Evolutionary conservation across 2,329 filamentous ascomycete genomes (phyloP).

Genomic region (Colletotrichum sp.): DNA sequence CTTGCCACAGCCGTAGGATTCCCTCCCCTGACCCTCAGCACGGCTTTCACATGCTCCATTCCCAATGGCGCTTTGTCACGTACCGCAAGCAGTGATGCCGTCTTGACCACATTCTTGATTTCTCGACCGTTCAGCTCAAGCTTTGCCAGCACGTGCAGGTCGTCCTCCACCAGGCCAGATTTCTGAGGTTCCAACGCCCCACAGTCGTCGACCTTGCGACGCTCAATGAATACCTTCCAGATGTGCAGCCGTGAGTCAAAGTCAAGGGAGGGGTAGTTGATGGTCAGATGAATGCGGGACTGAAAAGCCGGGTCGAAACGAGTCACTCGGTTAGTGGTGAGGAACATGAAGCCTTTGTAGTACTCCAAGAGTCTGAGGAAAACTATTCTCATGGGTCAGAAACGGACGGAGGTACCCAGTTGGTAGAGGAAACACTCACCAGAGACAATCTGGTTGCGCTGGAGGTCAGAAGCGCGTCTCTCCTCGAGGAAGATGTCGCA

Average conservation of each 20-base stretch:
- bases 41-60: neutral
- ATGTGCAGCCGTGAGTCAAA: neutral
- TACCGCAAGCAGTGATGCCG: neutral
- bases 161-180: neutral
- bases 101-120: neutral
- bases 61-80: neutral
- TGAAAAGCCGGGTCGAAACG: neutral
- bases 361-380: neutral
- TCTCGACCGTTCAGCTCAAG: neutral
- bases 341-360: neutral
- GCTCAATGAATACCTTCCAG: neutral
- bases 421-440: too few relatives aligned
- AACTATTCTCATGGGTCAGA: too few relatives aligned
- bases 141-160: neutral
- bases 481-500: neutral
- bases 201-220: neutral
- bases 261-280: neutral
- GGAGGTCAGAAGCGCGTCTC: neutral
- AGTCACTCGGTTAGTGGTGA: neutral
- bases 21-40: neutral
- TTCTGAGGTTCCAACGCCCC: neutral
- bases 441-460: neutral
- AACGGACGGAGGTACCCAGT: too few relatives aligned
- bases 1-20: neutral
- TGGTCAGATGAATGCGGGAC: neutral